phyloP scores from a whole-genome alignment of 169 alveolate genomes.

The Plasmodium fragile region DNA sequence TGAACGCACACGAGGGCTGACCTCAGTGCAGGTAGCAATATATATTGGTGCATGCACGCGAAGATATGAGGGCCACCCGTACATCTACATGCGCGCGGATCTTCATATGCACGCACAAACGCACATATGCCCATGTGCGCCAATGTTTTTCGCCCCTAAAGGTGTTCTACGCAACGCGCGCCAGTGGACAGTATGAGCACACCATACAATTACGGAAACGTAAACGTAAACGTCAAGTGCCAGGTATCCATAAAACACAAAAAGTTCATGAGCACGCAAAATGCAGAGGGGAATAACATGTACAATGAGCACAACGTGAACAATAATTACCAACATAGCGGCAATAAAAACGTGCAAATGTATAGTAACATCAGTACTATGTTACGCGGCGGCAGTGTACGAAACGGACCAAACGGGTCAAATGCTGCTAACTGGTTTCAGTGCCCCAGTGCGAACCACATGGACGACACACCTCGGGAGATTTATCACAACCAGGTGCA shows the following conservation, averaged over 20 bases:
- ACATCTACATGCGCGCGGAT: background rate
- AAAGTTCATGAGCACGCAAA: background rate
- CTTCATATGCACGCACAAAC: slow-evolving; percentile 7
- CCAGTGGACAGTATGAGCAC: slow-evolving; percentile 22
- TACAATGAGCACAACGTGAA: background rate
- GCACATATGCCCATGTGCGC: background rate
- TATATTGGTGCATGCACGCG: background rate
- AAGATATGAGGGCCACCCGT: background rate
- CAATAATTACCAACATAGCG: background rate
- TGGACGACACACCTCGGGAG: background rate
- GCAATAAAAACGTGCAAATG: slow-evolving; percentile 27
- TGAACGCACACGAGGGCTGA: background rate
- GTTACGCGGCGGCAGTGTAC: background rate
- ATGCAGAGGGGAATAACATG: background rate
- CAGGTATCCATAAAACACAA: slow-evolving; percentile 12
- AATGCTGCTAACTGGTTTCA: background rate
- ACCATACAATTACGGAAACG: background rate
- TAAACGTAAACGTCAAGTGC: slow-evolving; percentile 16
- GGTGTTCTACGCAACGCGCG: background rate
- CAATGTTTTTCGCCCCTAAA: background rate
- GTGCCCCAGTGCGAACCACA: background rate
- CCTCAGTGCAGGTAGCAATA: background rate
- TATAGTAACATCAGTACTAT: slow-evolving; percentile 9
- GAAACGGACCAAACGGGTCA: background rate
- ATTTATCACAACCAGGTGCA: background rate